phyloP scores from a whole-genome alignment of 1,284 basidiomycete species.

The Gomphus sp. region DNA sequence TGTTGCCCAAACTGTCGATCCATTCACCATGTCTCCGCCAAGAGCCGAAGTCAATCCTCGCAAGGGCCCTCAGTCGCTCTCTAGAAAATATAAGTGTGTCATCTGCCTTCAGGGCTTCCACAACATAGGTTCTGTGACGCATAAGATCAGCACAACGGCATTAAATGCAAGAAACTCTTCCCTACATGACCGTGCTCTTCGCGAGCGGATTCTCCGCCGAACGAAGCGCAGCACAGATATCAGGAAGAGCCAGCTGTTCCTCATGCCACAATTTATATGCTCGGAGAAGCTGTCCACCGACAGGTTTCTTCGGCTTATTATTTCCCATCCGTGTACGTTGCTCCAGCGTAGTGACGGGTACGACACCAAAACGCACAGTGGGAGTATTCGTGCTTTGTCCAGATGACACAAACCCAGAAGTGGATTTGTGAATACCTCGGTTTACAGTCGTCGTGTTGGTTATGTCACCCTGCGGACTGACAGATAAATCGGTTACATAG shows the following conservation, averaged over 20 bases:
- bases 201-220: slow-evolving; percentile 36
- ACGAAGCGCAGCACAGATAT: slow-evolving; percentile 38
- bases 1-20: background rate
- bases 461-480: background rate
- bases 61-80: slow-evolving; percentile 26
- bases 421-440: background rate
- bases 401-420: background rate
- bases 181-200: slow-evolving; percentile 48
- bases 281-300: slow-evolving; percentile 28
- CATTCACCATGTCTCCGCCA: slow-evolving; percentile 8
- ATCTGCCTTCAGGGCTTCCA: slow-evolving; percentile 34
- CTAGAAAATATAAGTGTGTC: slow-evolving; percentile 28
- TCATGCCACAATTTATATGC: slow-evolving; percentile 52
- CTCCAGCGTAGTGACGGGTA: background rate
- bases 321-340: slow-evolving; percentile 10
- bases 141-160: background rate
- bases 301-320: background rate
- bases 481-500: background rate
- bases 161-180: background rate
- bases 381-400: background rate
- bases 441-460: background rate
- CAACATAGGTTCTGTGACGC: slow-evolving; percentile 32
- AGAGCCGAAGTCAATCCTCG: slow-evolving; percentile 17
- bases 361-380: background rate
- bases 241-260: slow-evolving; percentile 29